Conservation (phyloP, 2,329 filamentous ascomycete species). For the Fusarium humuli region DNA sequence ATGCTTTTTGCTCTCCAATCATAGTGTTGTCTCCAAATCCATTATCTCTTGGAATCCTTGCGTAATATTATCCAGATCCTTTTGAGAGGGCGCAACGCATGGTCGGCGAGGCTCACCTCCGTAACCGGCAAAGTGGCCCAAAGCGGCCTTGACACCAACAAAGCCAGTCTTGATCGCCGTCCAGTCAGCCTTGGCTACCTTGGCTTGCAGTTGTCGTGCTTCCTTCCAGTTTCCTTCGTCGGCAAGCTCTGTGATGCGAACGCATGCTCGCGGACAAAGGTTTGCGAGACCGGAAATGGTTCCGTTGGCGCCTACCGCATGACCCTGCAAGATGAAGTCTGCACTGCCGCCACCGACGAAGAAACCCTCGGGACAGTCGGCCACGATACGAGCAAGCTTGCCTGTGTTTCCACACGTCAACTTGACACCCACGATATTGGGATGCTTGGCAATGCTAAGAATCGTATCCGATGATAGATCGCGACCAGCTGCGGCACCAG, state of each 20-base stretch:
- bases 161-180: conserved; percentile 61
- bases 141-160: conserved; percentile 60
- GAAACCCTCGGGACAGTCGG: conserved; percentile 52
- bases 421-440: conserved; percentile 74
- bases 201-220: conserved; percentile 53
- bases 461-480: conserved; percentile 72
- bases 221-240: conserved; percentile 50
- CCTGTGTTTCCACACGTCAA: conserved; percentile 75
- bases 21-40: conserved; percentile 47
- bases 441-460: conserved; percentile 62
- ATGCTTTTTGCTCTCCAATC: conserved; percentile 19
- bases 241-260: conserved; percentile 51
- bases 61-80: conserved; percentile 51
- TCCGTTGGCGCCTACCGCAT: conserved; percentile 55
- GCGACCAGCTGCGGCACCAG: conserved; percentile 68
- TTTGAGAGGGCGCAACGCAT: conserved; percentile 51
- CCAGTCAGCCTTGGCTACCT: conserved; percentile 61
- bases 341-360: conserved; percentile 56
- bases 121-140: conserved; percentile 56
- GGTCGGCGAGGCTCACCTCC: conserved; percentile 56
- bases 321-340: conserved; percentile 57
- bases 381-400: conserved; percentile 65
- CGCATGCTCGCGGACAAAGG: conserved; percentile 53
- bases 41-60: conserved; percentile 53
- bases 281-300: conserved; percentile 57